These are phyloP conservation scores for Closterium sp. DNA, from an alignment of 139 green algal species.

Conservation along the genomic window DNA sequence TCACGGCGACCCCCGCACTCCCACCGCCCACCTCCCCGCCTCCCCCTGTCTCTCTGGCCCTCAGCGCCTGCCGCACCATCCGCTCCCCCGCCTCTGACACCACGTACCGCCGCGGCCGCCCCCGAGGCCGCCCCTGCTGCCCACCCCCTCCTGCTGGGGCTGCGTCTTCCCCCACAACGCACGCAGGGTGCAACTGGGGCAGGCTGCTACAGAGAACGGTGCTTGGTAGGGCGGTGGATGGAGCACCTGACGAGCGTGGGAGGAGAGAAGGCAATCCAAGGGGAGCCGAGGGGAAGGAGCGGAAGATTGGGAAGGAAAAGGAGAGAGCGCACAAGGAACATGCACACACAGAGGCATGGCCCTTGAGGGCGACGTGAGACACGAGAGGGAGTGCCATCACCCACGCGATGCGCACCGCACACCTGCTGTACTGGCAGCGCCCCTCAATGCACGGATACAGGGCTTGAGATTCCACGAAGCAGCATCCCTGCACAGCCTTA, in stretches of 20 bases:
- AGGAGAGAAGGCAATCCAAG: neutral
- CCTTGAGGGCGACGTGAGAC: too few relatives aligned
- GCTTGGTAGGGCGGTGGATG: neutral
- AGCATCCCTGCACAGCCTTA: too few relatives aligned
- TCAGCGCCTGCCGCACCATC: neutral
- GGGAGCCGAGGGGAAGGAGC: neutral
- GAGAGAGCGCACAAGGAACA: too few relatives aligned
- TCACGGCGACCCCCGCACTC: too few relatives aligned
- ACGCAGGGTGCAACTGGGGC: neutral
- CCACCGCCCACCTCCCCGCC: neutral
- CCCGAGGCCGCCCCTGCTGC: neutral
- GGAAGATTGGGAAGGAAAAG: neutral
- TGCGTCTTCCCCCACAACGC: neutral
- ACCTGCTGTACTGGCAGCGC: neutral
- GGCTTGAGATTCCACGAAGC: too few relatives aligned
- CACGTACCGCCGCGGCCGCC: neutral
- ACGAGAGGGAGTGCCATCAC: neutral
- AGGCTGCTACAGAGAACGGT: neutral
- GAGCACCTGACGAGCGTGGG: neutral
- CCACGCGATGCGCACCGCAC: neutral
- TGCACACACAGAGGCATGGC: too few relatives aligned
- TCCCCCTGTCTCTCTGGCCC: neutral
- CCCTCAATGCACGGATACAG: neutral
- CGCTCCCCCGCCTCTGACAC: neutral
- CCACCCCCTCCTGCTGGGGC: neutral